Evolutionary conservation across 1,284 basidiomycete genomes (phyloP).

Genomic region (Apiotrichum siamense): DNA sequence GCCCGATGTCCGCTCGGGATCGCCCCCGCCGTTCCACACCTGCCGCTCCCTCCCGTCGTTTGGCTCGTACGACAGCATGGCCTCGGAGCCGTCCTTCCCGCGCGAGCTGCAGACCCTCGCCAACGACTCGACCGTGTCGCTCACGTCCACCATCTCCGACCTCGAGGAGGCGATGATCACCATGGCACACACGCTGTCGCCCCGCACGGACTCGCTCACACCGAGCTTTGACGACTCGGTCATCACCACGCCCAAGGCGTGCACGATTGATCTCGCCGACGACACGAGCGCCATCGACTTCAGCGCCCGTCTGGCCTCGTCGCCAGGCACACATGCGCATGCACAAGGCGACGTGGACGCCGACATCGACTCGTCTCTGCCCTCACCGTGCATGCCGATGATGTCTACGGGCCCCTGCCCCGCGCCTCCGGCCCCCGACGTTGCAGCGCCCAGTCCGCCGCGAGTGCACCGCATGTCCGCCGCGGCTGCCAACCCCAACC

Average conservation of each 20-base stretch:
- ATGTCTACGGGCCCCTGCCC: background rate
- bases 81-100: constrained; percentile 5
- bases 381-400: background rate
- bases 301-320: background rate
- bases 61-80: constrained; percentile 31
- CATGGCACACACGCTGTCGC: constrained; percentile 32
- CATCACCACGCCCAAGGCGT: background rate
- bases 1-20: background rate
- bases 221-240: background rate
- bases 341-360: too few species aligned
- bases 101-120: background rate
- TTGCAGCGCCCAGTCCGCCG: too few species aligned
- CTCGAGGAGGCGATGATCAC: constrained; percentile 34
- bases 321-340: too few species aligned
- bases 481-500: constrained; percentile 33
- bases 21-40: constrained; percentile 21
- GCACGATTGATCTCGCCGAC: background rate
- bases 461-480: constrained; percentile 21
- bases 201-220: background rate
- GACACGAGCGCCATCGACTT: constrained; percentile 21
- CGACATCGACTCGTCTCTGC: background rate
- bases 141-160: constrained; percentile 33
- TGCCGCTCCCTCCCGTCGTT: constrained; percentile 38
- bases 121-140: constrained; percentile 20
- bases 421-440: background rate